Percentiles rank a stretch among this genome's conserved stretches.
phyloP scores from a whole-genome alignment of 1,284 basidiomycete species.

The Mrakiaceae sp. region DNA sequence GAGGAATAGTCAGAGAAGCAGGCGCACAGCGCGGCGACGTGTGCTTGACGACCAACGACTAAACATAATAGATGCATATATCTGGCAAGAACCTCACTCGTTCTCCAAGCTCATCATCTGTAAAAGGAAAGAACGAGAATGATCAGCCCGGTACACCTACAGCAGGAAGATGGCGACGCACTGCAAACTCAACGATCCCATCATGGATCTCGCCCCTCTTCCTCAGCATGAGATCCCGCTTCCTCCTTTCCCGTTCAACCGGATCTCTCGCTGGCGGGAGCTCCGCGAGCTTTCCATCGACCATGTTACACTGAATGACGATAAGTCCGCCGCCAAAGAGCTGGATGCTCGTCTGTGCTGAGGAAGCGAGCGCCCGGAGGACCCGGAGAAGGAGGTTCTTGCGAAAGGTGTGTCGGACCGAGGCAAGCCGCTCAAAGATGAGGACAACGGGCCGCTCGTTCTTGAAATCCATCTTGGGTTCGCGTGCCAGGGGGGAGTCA shows the following conservation, averaged over 20 bases:
- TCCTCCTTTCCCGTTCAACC: background rate
- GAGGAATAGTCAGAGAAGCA: too few relatives aligned
- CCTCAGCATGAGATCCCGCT: background rate
- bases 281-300: background rate
- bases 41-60: too few relatives aligned
- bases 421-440: slow-evolving; percentile 3
- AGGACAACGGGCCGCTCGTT: slow-evolving; percentile 5
- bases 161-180: background rate
- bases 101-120: too few relatives aligned
- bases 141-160: too few relatives aligned
- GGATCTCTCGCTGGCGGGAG: background rate
- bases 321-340: slow-evolving; percentile 5
- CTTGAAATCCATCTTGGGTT: slow-evolving; percentile 3
- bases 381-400: slow-evolving; percentile 10
- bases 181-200: slow-evolving; percentile 13
- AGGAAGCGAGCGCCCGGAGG: slow-evolving; percentile 6
- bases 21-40: too few relatives aligned
- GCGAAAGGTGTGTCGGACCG: slow-evolving; percentile 5
- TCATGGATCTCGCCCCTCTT: slow-evolving; percentile 10
- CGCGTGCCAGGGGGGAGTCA: too few relatives aligned
- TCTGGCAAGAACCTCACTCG: too few relatives aligned
- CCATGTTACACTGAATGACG: slow-evolving; percentile 12
- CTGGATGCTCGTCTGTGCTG: slow-evolving; percentile 1
- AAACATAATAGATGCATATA: too few relatives aligned
- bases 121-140: background rate